Conservation (phyloP, 176 grass and related monocot species). For the Aegilops speltoides region DNA sequence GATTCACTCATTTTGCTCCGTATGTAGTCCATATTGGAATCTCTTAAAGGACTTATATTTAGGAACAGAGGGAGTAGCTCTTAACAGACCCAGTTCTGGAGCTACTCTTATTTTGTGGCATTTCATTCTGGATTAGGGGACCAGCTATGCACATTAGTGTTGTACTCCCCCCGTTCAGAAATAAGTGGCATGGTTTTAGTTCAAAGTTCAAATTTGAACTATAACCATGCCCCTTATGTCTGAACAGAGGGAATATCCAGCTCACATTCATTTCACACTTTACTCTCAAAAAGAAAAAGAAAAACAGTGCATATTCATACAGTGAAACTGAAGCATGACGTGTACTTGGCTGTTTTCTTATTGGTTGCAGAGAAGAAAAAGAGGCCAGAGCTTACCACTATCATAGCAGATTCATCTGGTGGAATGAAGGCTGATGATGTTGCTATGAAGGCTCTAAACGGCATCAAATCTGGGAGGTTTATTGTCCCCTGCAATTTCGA, state of each 20-base stretch:
- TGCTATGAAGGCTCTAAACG: conserved; percentile 73
- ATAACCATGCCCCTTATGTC: too few species aligned
- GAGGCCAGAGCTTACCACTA: conserved; percentile 78
- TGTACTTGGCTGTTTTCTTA: background rate
- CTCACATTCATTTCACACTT: background rate
- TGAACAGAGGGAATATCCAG: background rate
- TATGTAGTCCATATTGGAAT: too few species aligned
- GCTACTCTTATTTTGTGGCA: background rate
- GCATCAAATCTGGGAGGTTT: conserved; percentile 83
- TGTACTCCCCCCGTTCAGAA: too few species aligned
- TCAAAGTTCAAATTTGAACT: too few species aligned
- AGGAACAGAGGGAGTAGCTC: background rate
- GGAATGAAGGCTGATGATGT: conserved; percentile 87
- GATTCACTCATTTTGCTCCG: too few species aligned
- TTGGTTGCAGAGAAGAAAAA: conserved; percentile 69
- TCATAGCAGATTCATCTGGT: conserved; percentile 70
- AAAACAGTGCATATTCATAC: background rate
- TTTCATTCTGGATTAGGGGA: background rate
- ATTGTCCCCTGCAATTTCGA: conserved; percentile 88
- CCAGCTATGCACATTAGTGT: background rate
- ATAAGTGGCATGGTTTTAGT: too few species aligned
- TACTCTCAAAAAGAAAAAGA: background rate
- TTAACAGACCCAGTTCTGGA: background rate
- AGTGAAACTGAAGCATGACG: background rate
- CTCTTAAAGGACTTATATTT: too few species aligned